Evolutionary conservation across 306 rosid species (phyloP), one percentile per base, ranked within the genome.

Genomic region (Cicer yamashitae): DNA sequence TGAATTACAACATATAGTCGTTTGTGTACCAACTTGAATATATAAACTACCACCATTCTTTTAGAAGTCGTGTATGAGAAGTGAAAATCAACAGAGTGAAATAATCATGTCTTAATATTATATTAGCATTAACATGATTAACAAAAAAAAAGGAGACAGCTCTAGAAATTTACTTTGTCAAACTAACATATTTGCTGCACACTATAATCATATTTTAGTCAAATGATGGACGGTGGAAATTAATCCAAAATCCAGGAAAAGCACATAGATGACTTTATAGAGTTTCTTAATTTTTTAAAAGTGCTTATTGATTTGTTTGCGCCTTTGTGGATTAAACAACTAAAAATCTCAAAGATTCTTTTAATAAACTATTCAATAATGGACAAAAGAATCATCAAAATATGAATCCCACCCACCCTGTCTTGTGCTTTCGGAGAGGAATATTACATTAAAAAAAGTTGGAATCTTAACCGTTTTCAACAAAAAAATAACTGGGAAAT

Each of bases 331-430:
- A 37, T 56, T 73, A 65, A 73, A 73, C 46, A 65, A 56, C 3
- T 44, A 50, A 57, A 30, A 14, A 37, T 40, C 25, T 6, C 30
- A 7, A 71, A 40, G 40, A 71, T 57, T 50, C 34, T 52, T 57
- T 12, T n/a, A 73, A 38, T 58, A 73, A 74, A 52, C 67, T 57
- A 72, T 25, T 77, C 9, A 14, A 50, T 39, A 64, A 57, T 37
- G 67, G 64, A 66, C 53, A 72, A 77, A 65, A 71, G 76, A 58
- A 77, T 48, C 53, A 12, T 25, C 71, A 72, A 66, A 39, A 56
- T 17, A 72, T 34, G 60, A 65, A 53, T 58, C n/a, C 50, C 77
- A 61, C 67, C 80, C 45, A 56, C 59, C n/a, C 9, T 61, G 37
- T 30, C 73, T 38, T 56, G 17, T 62, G 25, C 56, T 52, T 48